Conservation (phyloP, 345 rosid species). For the Streptanthus diversifolius region DNA sequence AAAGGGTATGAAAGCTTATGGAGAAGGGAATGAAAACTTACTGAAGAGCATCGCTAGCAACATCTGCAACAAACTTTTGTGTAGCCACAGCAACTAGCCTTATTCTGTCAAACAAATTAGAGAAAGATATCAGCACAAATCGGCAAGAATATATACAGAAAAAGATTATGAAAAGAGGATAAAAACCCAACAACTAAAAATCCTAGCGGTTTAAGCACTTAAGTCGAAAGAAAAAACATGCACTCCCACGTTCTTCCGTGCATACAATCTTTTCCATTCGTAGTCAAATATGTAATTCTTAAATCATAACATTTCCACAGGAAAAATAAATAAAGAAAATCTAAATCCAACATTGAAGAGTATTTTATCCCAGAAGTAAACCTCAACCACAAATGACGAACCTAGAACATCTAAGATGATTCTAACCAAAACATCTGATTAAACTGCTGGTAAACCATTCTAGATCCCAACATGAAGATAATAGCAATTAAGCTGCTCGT, state of each 20-base stretch:
- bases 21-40: conserved; percentile 35
- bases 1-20: background rate
- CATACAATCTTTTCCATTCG: background rate
- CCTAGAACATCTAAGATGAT: background rate
- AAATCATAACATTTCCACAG: background rate
- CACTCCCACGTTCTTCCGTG: background rate
- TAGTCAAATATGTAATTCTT: background rate
- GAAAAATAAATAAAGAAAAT: background rate
- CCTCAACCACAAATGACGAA: conserved; percentile 1
- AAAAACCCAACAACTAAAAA: background rate
- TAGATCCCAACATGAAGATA: background rate
- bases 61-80: conserved; percentile 91
- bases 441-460: background rate
- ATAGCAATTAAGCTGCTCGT: background rate
- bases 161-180: background rate
- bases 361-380: background rate
- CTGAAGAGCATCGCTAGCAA: conserved; percentile 89
- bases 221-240: background rate
- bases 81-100: conserved; percentile 96
- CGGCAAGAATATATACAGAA: background rate
- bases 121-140: background rate
- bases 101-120: conserved; percentile 46
- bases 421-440: background rate
- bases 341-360: background rate
- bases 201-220: background rate